These are phyloP conservation scores for Begonia fuchsioides DNA, from an alignment of 306 rosid species.

Conservation along the genomic window DNA sequence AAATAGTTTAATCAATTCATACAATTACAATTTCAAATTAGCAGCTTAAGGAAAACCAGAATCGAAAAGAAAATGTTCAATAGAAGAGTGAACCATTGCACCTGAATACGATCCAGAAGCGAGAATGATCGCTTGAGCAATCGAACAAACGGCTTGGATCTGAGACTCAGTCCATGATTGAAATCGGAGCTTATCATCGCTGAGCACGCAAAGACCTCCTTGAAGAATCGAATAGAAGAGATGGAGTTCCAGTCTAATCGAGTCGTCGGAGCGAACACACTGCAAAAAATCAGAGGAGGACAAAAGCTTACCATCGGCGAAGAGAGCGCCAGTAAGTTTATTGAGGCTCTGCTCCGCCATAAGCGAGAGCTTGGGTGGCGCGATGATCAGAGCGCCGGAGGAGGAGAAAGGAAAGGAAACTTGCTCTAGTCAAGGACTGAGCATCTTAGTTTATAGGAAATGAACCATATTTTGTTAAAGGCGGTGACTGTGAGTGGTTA, in stretches of 20 bases:
- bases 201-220: slow-evolving; percentile 23
- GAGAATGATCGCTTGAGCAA: slow-evolving; percentile 43
- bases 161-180: slow-evolving; percentile 67
- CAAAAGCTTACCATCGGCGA: slow-evolving; percentile 18
- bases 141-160: slow-evolving; percentile 57
- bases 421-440: too few relatives aligned
- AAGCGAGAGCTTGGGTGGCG: slow-evolving; percentile 10
- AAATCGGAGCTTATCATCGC: slow-evolving; percentile 29
- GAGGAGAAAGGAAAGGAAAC: background rate
- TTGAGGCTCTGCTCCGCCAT: slow-evolving; percentile 61
- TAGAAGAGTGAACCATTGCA: slow-evolving; percentile 6
- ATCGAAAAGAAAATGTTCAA: background rate
- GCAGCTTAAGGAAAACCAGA: background rate
- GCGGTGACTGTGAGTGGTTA: too few relatives aligned
- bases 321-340: slow-evolving; percentile 41
- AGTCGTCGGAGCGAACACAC: slow-evolving; percentile 44
- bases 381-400: slow-evolving; percentile 10
- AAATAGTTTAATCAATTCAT: slow-evolving; percentile 1
- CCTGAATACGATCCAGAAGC: slow-evolving; percentile 78
- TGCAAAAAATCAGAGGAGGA: slow-evolving; percentile 43
- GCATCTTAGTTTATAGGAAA: too few relatives aligned
- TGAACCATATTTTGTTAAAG: too few relatives aligned
- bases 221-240: slow-evolving; percentile 44
- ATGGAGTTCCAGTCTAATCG: slow-evolving; percentile 42
- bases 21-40: background rate